Evolutionary conservation across 169 alveolate genomes (phyloP), one percentile per base, ranked within the genome.

Genomic region (Cryptosporidium sp.): DNA sequence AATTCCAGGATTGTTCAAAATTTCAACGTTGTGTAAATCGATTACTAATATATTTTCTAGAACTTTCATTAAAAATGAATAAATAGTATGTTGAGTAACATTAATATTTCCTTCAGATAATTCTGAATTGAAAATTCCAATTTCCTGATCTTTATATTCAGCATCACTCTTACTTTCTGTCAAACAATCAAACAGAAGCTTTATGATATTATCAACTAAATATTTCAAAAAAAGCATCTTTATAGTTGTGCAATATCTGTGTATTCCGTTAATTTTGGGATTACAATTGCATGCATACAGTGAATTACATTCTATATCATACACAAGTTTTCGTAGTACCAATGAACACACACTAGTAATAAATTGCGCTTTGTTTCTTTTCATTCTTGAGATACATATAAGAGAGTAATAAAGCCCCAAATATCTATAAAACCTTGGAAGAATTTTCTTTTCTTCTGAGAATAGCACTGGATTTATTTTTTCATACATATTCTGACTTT

Each of bases 291-390:
- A 73, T 23, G 7, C 14, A 39, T 73, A 60, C 39, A 73, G 86
- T n/a, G 86, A 73, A 62, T 60, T 48, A 10, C 89, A 80, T 23
- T 80, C 75, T 2, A 44, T 80, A 39, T 80, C 89, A 65, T 65
- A 80, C 16, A 80, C 70, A 31, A 80, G 45, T 65, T 65, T 80
- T 80, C 89, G 39, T 14, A 80, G 69, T 3, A 62, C 75, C 53
- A 80, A 42, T 4, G 89, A 80, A 29, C 89, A 80, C 29, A 80
- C 80, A 12, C 80, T 80, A 16, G 89, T 62, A 16, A 62, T 26
- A 80, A 80, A 80, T 29, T 80, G 89, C 9, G 89, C 89, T 80
- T 65, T 80, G 26, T 80, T 80, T 60, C 89, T 80, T 42, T 80
- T 80, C 89, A 80, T 80, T n/a, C 89, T 80, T 14, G 89, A 60